Evolutionary conservation across 2,329 filamentous ascomycete species (phyloP).

Genomic region (Phyllosticta ampelicida): DNA sequence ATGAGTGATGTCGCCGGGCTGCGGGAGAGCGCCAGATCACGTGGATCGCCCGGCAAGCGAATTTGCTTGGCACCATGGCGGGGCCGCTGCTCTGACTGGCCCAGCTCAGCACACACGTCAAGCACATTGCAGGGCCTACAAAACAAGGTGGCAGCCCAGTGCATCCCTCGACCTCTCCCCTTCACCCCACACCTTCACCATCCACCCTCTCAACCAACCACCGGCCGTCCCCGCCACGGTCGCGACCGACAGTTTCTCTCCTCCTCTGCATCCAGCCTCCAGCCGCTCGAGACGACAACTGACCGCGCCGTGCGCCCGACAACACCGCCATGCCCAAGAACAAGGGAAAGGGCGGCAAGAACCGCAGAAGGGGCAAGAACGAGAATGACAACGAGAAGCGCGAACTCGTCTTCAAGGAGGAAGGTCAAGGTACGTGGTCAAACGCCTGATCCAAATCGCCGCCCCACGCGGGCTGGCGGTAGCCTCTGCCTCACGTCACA

Average conservation of each 20-base stretch:
- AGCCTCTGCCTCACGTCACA: background rate
- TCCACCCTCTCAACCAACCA: background rate
- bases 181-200: background rate
- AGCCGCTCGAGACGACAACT: background rate
- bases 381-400: slow-evolving; percentile 95
- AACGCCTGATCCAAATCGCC: background rate
- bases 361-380: slow-evolving; percentile 96
- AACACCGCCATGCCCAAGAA: slow-evolving; percentile 4
- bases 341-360: slow-evolving; percentile 76
- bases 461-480: background rate
- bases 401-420: slow-evolving; percentile 97
- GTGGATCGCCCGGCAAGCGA: background rate
- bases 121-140: background rate
- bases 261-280: background rate
- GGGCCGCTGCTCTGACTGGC: background rate
- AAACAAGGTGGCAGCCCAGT: background rate
- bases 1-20: too few species aligned
- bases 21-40: background rate
- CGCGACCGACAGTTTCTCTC: background rate
- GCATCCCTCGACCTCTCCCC: background rate
- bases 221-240: background rate
- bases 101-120: background rate
- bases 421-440: slow-evolving; percentile 54
- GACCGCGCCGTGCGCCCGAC: background rate
- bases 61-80: background rate